phyloP scores from a whole-genome alignment of 2,329 filamentous ascomycete genomes.

The Trichoderma harzianum region DNA sequence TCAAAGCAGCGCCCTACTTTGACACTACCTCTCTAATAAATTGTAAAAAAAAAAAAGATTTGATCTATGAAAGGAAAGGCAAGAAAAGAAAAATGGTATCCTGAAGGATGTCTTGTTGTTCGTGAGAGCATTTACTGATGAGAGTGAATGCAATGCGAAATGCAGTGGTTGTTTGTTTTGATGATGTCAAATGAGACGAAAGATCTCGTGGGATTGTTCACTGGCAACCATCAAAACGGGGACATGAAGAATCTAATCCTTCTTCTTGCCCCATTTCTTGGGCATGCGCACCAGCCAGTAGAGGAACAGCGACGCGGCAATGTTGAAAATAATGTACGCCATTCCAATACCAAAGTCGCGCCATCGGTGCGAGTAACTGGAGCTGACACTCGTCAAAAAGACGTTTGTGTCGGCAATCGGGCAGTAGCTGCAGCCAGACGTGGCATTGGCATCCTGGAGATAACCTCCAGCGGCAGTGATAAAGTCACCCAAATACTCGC shows the following conservation, averaged over 20 bases:
- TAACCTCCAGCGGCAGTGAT: slow-evolving; percentile 26
- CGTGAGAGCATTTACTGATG: background rate
- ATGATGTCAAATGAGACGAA: background rate
- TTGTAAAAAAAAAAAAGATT: background rate
- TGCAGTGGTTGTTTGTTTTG: background rate
- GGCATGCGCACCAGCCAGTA: slow-evolving; percentile 16
- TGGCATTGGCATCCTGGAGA: background rate
- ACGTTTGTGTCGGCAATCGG: slow-evolving; percentile 7
- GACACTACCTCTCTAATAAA: background rate
- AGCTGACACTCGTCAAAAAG: slow-evolving; percentile 6
- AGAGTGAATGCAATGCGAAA: background rate
- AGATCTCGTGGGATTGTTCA: background rate
- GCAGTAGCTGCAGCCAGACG: slow-evolving; percentile 2
- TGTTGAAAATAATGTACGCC: slow-evolving; percentile 5
- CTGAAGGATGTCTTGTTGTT: background rate
- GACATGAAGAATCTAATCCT: background rate
- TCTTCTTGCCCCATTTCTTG: slow-evolving; percentile 40
- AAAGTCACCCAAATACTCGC: slow-evolving; percentile 54
- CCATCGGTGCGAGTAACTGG: slow-evolving; percentile 3
- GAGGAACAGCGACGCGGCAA: slow-evolving; percentile 2
- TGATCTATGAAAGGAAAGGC: background rate
- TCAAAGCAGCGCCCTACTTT: too few relatives aligned
- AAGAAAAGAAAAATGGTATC: background rate
- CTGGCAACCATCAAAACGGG: background rate
- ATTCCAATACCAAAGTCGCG: slow-evolving; percentile 12